phyloP scores from a whole-genome alignment of 2,329 filamentous ascomycete genomes.

The Tolypocladium pustulatum region DNA sequence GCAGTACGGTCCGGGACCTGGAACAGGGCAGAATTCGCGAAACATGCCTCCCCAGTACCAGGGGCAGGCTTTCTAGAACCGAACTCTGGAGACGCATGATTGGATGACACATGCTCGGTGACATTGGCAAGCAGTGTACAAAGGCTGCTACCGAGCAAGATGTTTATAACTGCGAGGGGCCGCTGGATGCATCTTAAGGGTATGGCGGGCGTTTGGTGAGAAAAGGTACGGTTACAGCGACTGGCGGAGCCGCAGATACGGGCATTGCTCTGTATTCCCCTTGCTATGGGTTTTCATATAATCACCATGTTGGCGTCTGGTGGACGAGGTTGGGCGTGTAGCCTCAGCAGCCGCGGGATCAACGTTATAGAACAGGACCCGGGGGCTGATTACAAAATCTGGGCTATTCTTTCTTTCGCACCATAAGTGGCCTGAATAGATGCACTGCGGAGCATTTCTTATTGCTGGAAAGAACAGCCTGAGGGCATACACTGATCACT shows the following conservation, averaged over 20 bases:
- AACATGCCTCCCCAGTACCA: slow-evolving; percentile 21
- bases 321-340: background rate
- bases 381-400: background rate
- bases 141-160: background rate
- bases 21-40: slow-evolving; percentile 8
- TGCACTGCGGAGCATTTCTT: background rate
- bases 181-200: slow-evolving; percentile 3
- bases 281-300: background rate
- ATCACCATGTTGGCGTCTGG: background rate
- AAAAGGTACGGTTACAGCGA: background rate
- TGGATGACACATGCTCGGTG: background rate
- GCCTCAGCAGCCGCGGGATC: background rate
- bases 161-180: background rate
- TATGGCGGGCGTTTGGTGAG: background rate
- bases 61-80: slow-evolving; percentile 22
- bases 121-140: background rate
- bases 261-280: background rate
- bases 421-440: background rate
- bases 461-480: background rate
- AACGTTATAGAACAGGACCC: background rate
- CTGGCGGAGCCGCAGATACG: background rate
- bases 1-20: slow-evolving; percentile 15
- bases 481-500: too few relatives aligned
- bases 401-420: background rate
- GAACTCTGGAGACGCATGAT: background rate